Percentiles rank a stretch among this genome's conserved stretches.
Evolutionary conservation across 2,329 filamentous ascomycete species (phyloP).

Genomic region (Alternaria incomplexa): DNA sequence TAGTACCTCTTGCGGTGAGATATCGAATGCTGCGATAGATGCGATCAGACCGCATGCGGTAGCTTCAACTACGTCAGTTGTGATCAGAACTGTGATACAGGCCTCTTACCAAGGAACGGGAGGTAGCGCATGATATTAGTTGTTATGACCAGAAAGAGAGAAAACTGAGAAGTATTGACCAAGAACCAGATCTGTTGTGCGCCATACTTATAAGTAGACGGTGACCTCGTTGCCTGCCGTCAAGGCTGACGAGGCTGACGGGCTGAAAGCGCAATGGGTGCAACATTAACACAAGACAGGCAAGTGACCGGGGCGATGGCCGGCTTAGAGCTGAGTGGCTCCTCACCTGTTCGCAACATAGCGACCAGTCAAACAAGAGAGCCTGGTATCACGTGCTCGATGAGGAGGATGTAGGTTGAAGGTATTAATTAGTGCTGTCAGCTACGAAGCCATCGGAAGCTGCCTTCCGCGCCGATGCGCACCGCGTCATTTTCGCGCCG

Average conservation of each 20-base stretch:
- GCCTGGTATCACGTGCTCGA: background rate
- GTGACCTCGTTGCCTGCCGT: conserved; percentile 1
- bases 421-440: background rate
- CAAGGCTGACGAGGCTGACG: conserved; percentile 12
- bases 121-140: conserved; percentile 8
- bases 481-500: background rate
- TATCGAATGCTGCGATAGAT: conserved; percentile 1
- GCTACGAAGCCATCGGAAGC: background rate
- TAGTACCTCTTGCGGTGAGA: conserved; percentile 10
- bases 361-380: background rate
- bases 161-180: background rate
- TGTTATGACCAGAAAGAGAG: background rate
- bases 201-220: conserved; percentile 3
- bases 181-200: background rate
- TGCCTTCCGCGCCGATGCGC: background rate
- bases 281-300: conserved; percentile 5
- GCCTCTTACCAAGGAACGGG: conserved; percentile 4
- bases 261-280: background rate
- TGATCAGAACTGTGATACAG: background rate
- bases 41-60: background rate
- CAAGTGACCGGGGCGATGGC: background rate
- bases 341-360: background rate
- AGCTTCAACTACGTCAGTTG: conserved; percentile 1
- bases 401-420: background rate
- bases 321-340: background rate